Evolutionary conservation across 2,329 filamentous ascomycete species (phyloP).

Genomic region (Fusarium aywerte): DNA sequence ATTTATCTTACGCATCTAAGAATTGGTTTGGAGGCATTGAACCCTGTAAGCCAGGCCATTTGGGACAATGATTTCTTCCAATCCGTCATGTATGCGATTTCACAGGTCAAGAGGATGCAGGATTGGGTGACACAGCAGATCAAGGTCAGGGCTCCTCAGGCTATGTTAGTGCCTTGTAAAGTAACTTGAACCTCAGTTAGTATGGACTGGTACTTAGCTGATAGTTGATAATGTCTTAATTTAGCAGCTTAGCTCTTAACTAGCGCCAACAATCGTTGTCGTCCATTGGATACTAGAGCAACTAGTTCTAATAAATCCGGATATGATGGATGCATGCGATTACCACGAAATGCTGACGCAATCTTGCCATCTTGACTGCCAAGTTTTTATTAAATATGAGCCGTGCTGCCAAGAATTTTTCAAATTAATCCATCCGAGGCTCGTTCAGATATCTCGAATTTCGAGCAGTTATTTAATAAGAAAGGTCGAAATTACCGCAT

Average conservation of each 20-base stretch:
- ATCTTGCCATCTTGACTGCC: not conserved
- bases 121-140: not conserved
- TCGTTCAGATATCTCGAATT: no score
- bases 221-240: no score
- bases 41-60: not conserved
- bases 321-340: not conserved
- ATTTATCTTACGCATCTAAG: not conserved
- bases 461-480: no score
- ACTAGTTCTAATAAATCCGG: no score
- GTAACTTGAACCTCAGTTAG: no score
- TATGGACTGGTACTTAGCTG: no score
- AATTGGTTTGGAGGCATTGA: not conserved
- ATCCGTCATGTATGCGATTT: not conserved
- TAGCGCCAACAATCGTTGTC: no score
- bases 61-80: not conserved
- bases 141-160: not conserved
- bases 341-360: not conserved
- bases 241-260: no score
- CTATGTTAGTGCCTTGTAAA: not conserved
- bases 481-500: no score
- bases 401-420: not conserved
- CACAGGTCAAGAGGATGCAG: constrained; percentile 1
- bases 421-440: no score
- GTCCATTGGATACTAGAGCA: no score
- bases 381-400: not conserved